Base-by-base conservation (phyloP, 176 grass and related monocot species). In the Metroxylon sagu region DNA sequence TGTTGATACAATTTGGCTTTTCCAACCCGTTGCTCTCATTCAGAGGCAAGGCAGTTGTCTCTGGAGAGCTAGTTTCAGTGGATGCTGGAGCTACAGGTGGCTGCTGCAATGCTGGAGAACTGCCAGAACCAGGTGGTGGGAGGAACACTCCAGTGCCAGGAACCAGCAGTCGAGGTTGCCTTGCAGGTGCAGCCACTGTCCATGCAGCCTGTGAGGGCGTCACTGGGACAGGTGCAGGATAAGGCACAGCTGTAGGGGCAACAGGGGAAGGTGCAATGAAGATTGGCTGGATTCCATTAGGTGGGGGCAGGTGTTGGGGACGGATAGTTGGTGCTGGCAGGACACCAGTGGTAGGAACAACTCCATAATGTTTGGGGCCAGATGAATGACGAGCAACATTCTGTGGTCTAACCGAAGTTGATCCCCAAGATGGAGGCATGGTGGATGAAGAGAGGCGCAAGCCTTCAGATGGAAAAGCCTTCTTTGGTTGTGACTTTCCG, bases 141-240 rank as follows among this genome's bases (percentile, higher is more conserved):
- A 90, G 78, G 65, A 85, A 90, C 29, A 90, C 87, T n/a, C 87
- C 87, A 52, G 87, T 90, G 19, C 87, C 87, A 15, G 87, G 87
- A 67, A 81, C 71, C 48, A 79, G 87, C 26, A 74, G 60, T 43
- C 82, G 68, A 27, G 76, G 68, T 1, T 77, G 72, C 63, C 82
- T 85, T 31, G 79, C 59, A 69, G 78, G 31, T 74, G 65, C 72
- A 48, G 85, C 76, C 43, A 74, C n/a, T 1, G 85, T 77, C 87
- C 87, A 85, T 6, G 59, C 70, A 62, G 29, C 18, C 6, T 28
- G 39, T 28, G 65, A 29, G n/a, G 52, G 28, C 15, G 65, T 51
- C 15, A 53, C 17, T 4, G 69, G 48, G 6, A 26, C 23, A 28
- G 68, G 48, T 50, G 67, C 17, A 12, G 68, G 56, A 52, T 59